phyloP scores from a whole-genome alignment of 73 alveolate genomes.

The Paramecium primaurelia region DNA sequence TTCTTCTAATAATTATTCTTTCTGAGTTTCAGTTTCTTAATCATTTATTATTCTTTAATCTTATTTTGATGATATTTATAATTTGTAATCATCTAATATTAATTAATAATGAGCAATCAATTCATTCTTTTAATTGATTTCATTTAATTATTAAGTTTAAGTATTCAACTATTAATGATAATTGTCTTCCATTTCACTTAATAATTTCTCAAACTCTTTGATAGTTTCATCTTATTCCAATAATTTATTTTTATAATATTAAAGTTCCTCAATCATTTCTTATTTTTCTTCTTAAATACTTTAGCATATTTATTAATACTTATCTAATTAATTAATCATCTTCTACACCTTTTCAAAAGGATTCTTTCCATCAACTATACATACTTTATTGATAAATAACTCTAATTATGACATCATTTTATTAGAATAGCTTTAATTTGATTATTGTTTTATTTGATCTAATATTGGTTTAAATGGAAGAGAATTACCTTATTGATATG shows the following conservation, averaged over 20 bases:
- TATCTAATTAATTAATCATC: not conserved
- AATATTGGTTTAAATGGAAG: not conserved
- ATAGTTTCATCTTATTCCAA: not conserved
- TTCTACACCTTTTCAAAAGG: not conserved
- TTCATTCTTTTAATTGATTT: not conserved
- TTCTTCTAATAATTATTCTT: not conserved
- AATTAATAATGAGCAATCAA: not conserved
- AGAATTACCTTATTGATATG: not conserved
- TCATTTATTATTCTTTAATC: not conserved
- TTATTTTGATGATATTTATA: not conserved
- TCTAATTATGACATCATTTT: not conserved
- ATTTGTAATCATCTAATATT: not conserved
- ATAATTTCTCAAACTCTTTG: not conserved
- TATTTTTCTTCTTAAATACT: not conserved
- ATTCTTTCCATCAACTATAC: not conserved
- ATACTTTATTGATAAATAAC: not conserved
- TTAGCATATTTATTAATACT: not conserved
- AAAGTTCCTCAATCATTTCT: not conserved
- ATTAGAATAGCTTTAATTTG: not conserved
- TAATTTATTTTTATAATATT: not conserved
- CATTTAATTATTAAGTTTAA: not conserved
- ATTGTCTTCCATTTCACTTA: not conserved
- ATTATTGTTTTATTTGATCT: not conserved
- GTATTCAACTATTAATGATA: not conserved
- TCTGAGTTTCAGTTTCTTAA: not conserved